A percentile compares a stretch with the other conserved stretches of the same genome.
Evolutionary conservation across 257 asterid species (phyloP).

Genomic region (Nemophila menziesii): DNA sequence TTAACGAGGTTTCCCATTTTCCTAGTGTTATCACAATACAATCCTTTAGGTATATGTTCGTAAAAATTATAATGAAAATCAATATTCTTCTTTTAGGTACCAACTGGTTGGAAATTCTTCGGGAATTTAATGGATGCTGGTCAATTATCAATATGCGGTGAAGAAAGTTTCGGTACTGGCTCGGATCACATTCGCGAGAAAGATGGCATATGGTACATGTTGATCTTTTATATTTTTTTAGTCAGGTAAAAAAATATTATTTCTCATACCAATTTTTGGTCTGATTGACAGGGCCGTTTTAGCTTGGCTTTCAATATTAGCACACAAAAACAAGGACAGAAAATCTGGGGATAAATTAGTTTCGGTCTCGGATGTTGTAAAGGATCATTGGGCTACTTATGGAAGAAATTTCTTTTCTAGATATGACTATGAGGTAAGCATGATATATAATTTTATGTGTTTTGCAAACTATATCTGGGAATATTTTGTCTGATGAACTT

Average conservation of each 20-base stretch:
- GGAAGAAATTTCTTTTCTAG: slow-evolving; percentile 94
- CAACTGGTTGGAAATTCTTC: slow-evolving; percentile 98
- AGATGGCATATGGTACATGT: slow-evolving; percentile 83
- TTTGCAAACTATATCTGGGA: not conserved
- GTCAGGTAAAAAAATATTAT: no score
- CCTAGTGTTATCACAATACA: not conserved
- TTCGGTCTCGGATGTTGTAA: slow-evolving; percentile 84
- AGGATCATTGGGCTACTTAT: slow-evolving; percentile 82
- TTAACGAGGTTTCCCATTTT: slow-evolving; percentile 50
- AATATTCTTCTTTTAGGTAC: slow-evolving; percentile 45
- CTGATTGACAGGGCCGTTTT: slow-evolving; percentile 69
- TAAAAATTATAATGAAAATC: not conserved
- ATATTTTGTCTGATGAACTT: slow-evolving; percentile 7
- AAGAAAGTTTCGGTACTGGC: slow-evolving; percentile 98
- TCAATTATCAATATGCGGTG: slow-evolving; percentile 87
- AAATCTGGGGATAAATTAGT: slow-evolving; percentile 66
- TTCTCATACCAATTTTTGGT: not conserved
- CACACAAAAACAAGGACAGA: slow-evolving; percentile 68
- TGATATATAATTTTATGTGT: slow-evolving; percentile 8
- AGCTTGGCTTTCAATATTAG: slow-evolving; percentile 96
- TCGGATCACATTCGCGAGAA: slow-evolving; percentile 98
- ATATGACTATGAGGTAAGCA: slow-evolving; percentile 86
- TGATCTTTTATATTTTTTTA: not conserved
- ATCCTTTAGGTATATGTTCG: not conserved
- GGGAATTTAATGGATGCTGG: slow-evolving; percentile 98